Evolutionary conservation across 2,329 filamentous ascomycete genomes (phyloP), one percentile per base, ranked within the genome.

Genomic region (Colletotrichum sp.): DNA sequence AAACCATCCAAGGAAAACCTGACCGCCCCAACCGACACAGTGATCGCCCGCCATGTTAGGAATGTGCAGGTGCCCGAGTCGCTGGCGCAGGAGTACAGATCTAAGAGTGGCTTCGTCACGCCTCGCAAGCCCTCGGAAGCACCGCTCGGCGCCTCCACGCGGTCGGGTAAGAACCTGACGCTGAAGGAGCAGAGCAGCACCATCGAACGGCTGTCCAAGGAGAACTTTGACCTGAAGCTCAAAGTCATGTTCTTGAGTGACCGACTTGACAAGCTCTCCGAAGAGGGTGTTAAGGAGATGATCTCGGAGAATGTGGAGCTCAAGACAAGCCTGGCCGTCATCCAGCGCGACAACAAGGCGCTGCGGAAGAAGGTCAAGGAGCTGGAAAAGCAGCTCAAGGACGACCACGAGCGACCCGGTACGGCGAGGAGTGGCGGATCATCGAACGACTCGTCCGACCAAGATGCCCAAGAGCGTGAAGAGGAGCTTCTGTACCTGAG

Each of bases 191-290:
- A 99, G 85, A 98, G 96, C 82, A 98, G 94, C 85, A 99, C 96
- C 16, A 98, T 99, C 78, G 97, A 99, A 84, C 93, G 96, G 75
- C 90, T 99, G 3, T 98, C 95, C 76, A 99, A 99, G 86, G 97
- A 99, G 84, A 99, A 99, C 79, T 99, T 99, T 83, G 96, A 98
- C 83, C 87, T 99, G 71, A 98, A 99, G 85, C 93, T 99, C 85
- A 98, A 98, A 83, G 97, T 99, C 78, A 98, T 98, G 89, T 99
- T 98, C 82, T 90, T 99, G 65, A 98, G 96, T 81, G 95, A 99
- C 84, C 94, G 96, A 3, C 88, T 99, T 24, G 96, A 98, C 84
- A 97, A 96, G 82, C 91, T 98, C 57, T 98, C 96, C 2, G 96
- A 99, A 83, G 96, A 99, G 86, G 96, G 96, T 78, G 94, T 99